Base-by-base conservation (phyloP, 75 land plant genomes). In the Pseudotsuga menziesii region DNA sequence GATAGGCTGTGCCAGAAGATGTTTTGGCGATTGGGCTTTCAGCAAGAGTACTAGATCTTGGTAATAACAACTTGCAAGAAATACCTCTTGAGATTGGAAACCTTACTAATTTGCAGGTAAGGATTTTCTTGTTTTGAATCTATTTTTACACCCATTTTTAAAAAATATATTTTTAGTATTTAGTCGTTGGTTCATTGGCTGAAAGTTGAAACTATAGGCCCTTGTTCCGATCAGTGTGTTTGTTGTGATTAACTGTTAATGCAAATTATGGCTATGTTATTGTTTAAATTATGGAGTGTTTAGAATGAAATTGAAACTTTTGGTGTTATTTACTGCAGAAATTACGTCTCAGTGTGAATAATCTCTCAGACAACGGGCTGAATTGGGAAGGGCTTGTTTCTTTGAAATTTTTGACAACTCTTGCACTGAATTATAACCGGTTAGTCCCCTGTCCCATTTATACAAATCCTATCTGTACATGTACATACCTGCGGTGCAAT, bases 1-100 rank as follows among this genome's bases (percentile, higher is more conserved):
- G 41, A 58, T 66, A 94, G 98, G 89, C 58, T 61, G 80, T 94
- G 41, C 96, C 98, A 59, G 88, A 87, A 44, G 91, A 87, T 78
- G 90, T 92, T 16, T 94, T 96, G 96, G 56, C 77, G 56, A 83
- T 83, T 75, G 89, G 84, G 75, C 5, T 81, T 59, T 78, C 88
- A 54, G 77, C 83, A 57, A 81, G 91, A 79, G 85, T 91, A 20
- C 76, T 94, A 74, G 98, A 94, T 77, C 23, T 93, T 57, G 83
- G 90, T 81, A 76, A 77, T 58, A 93, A 92, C 74, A 76, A 60
- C 26, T 77, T 94, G 57, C 76, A 72, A 63, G 81, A 78, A 66
- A 57, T 94, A 22, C 93, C 98, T 15, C 17, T 61, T 57, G 76
- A 81, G 73, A 81, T 94, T 75, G 78, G 81, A 39, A 61, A 67